Evolutionary conservation across 345 rosid species (phyloP).

Genomic region (Gynandropsis gynandra): DNA sequence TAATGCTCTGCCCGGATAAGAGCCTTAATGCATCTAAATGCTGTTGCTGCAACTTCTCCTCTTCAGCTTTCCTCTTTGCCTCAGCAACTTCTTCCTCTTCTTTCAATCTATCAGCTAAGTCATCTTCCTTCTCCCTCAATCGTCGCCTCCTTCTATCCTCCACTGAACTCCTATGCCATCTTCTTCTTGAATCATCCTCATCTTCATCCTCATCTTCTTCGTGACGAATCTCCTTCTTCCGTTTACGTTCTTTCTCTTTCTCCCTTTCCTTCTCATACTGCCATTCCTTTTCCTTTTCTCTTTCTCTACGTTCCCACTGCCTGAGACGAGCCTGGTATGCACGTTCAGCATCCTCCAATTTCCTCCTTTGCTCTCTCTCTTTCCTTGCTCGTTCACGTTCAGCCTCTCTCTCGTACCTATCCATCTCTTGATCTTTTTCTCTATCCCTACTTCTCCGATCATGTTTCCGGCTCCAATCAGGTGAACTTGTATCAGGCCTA

Average conservation of each 20-base stretch:
- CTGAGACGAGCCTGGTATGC: constrained; percentile 79
- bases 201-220: constrained; percentile 75
- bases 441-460: constrained; percentile 79
- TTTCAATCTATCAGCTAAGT: constrained; percentile 55
- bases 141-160: constrained; percentile 82
- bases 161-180: constrained; percentile 62
- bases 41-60: constrained; percentile 61
- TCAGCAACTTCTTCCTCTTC: constrained; percentile 84
- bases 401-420: constrained; percentile 83
- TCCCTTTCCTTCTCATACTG: constrained; percentile 92
- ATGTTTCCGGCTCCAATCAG: constrained; percentile 60
- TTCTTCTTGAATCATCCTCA: constrained; percentile 76
- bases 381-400: constrained; percentile 79
- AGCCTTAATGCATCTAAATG: constrained; percentile 52
- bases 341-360: constrained; percentile 85
- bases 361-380: constrained; percentile 93
- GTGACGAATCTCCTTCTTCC: constrained; percentile 71
- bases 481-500: constrained; percentile 71
- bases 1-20: constrained; percentile 36
- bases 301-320: constrained; percentile 95
- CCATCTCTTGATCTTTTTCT: constrained; percentile 81
- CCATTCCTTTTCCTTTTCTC: constrained; percentile 83
- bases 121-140: constrained; percentile 78
- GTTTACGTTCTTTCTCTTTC: constrained; percentile 83
- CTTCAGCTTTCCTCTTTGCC: constrained; percentile 73